phyloP scores from a whole-genome alignment of 1,284 basidiomycete genomes.

The Leccinum fuscescens region DNA sequence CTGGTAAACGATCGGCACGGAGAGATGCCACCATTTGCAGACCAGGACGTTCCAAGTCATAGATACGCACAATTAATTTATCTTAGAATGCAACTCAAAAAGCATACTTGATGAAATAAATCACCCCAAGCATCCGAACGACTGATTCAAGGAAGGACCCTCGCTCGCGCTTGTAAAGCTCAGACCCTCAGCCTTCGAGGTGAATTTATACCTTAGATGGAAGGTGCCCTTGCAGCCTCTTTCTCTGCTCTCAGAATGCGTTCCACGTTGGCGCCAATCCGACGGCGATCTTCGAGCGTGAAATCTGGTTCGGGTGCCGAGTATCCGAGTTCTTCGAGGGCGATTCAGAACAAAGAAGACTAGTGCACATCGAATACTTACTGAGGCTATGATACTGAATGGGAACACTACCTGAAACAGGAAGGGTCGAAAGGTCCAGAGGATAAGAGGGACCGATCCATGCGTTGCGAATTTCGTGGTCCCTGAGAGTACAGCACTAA shows the following conservation, averaged over 20 bases:
- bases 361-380: slow-evolving; percentile 31
- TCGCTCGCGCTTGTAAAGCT: background rate
- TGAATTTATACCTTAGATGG: slow-evolving; percentile 12
- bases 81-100: background rate
- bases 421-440: slow-evolving; percentile 57
- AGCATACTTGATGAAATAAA: background rate
- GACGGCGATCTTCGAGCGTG: slow-evolving; percentile 48
- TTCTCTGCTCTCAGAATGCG: slow-evolving; percentile 48
- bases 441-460: slow-evolving; percentile 73
- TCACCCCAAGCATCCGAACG: background rate
- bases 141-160: background rate
- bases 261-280: slow-evolving; percentile 48
- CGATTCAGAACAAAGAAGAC: background rate
- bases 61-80: background rate
- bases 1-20: too few species aligned
- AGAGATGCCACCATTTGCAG: too few species aligned
- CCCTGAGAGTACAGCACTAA: slow-evolving; percentile 33
- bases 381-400: slow-evolving; percentile 70
- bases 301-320: slow-evolving; percentile 43
- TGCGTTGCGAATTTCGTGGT: slow-evolving; percentile 63
- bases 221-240: slow-evolving; percentile 53
- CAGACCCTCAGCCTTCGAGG: background rate
- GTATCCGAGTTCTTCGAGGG: slow-evolving; percentile 49
- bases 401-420: slow-evolving; percentile 52
- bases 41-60: background rate